Evolutionary conservation across 2,329 filamentous ascomycete species (phyloP), one percentile per base, ranked within the genome.

Genomic region (Huntiella savannae): DNA sequence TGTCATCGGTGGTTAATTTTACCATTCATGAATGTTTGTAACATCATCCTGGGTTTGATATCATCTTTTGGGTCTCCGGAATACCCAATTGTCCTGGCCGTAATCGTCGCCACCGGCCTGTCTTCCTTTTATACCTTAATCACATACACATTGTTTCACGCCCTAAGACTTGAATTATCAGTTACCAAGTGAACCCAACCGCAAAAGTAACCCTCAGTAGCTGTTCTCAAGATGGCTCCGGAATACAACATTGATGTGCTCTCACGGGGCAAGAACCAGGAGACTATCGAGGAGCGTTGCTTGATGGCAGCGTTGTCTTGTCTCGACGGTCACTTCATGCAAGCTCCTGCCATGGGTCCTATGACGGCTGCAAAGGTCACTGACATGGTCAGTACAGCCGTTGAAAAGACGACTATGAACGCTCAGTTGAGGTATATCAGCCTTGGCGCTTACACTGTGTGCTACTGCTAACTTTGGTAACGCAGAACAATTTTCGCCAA

Each of bases 341-440:
- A 69, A 51, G 63, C 66, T 17, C 71, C 71, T 39, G 63, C 68
- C 32, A 73, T 78, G 62, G 74, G 75, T 2, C 65, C 67, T 13
- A 65, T 66, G 53, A 73, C 73, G 8, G 67, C 69, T 50, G 60
- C 64, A 34, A 70, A 67, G 52, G 68, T 76, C 42, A 68, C 64
- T 51, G 66, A 66, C 46, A 73, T 78, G 62, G 64, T 79, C 40
- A 64, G 69, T 3, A 72, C 68, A 55, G 77, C 74, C 1, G 58
- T 79, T 35, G 75, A 79, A 53, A 76, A 76, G 61, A 79, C 75
- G 3, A 72, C 77, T 52, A 73, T 68, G 1, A 65, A 71, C 16
- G 68, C 73, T 48, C 71, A 75, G 50, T 71, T 75, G 33, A 66
- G 75, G 71, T 77, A 58, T 52, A 64, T 44, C 16, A 36, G 34